Evolutionary conservation across 768 basidiomycete genomes (phyloP).

Genomic region (Tricholoma sp.): DNA sequence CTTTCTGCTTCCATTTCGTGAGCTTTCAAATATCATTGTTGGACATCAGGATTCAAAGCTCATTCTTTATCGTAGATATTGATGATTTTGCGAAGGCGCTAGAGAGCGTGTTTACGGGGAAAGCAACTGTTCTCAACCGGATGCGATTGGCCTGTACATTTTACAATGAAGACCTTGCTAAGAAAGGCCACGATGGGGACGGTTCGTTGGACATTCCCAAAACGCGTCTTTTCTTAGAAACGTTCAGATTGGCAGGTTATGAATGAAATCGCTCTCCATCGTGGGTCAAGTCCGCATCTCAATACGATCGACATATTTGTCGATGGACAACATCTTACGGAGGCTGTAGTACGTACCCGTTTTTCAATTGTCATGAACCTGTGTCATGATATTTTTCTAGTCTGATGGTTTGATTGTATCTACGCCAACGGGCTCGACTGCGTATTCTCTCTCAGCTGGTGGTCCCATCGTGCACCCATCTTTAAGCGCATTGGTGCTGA

Average conservation of each 20-base stretch:
- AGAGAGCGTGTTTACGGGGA: slow-evolving; percentile 73
- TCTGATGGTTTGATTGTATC: slow-evolving; percentile 93
- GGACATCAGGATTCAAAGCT: neutral
- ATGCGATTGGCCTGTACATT: slow-evolving; percentile 89
- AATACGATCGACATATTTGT: slow-evolving; percentile 93
- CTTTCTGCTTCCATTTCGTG: slow-evolving; percentile 91
- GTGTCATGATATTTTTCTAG: slow-evolving; percentile 31
- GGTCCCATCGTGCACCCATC: slow-evolving; percentile 96
- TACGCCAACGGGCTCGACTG: slow-evolving; percentile 94
- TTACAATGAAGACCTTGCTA: slow-evolving; percentile 53
- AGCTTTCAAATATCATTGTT: slow-evolving; percentile 26
- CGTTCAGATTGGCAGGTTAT: slow-evolving; percentile 89
- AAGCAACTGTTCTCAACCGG: slow-evolving; percentile 76
- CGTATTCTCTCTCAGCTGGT: slow-evolving; percentile 92
- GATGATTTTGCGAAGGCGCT: slow-evolving; percentile 81
- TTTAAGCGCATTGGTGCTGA: slow-evolving; percentile 82
- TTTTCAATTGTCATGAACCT: slow-evolving; percentile 1
- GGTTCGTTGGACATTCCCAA: slow-evolving; percentile 34
- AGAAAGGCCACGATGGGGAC: slow-evolving; percentile 53
- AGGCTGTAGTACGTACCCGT: slow-evolving; percentile 73
- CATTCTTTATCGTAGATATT: slow-evolving; percentile 54
- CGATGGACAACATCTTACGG: slow-evolving; percentile 91
- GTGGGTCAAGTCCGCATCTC: slow-evolving; percentile 86
- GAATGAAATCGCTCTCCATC: slow-evolving; percentile 93
- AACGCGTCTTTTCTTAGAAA: slow-evolving; percentile 3